Base-by-base conservation (phyloP, 345 rosid species). In the Citropsis articulata region DNA sequence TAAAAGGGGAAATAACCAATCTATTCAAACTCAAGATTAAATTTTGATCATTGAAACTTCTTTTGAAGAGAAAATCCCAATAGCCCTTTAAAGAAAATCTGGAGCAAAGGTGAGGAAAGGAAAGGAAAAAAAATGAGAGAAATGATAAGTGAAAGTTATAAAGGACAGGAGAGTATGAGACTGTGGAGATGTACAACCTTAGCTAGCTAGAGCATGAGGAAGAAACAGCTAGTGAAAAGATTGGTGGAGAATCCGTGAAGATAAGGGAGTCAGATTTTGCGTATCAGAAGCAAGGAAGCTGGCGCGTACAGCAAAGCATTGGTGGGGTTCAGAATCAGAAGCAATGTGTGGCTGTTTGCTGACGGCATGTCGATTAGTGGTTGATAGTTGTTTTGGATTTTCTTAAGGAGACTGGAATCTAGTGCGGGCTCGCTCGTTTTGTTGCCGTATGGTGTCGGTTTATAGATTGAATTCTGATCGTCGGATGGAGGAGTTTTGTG, bases 171-270 rank as follows among this genome's bases (percentile, higher is more conserved):
- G 0, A 14, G 2, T 4, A 7, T 1, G 33, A 14, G 30, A 4
- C 14, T 36, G 30, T 30, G 71, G 56, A 45, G 70, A 45, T 19
- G 57, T 22, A 13, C 10, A 19, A 4, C 50, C 22, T 9, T 28
- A 45, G 6, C 21, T 10, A 65, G 13, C 25, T 21, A 66, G 70
- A 66, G 36, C 16, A n/a, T 21, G 79, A 42, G 75, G 75, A 38
- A 22, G 77, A 45, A 14, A 38, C 45, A 4, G 31, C 19, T 21
- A 24, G 67, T 13, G 72, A 62, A 63, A 62, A 56, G 86, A 66
- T 2, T 83, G 90, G 88, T 4, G 83, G 69, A 67, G 81, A 75
- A 79, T 31, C 18, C 5, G 64, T 33, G 82, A 71, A 76, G 89
- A 86, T 80, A 81, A 88, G 87, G 16, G 45, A 24, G 22, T 7